Conservation (phyloP, 768 basidiomycete genomes). For the Suillus subalutaceus region DNA sequence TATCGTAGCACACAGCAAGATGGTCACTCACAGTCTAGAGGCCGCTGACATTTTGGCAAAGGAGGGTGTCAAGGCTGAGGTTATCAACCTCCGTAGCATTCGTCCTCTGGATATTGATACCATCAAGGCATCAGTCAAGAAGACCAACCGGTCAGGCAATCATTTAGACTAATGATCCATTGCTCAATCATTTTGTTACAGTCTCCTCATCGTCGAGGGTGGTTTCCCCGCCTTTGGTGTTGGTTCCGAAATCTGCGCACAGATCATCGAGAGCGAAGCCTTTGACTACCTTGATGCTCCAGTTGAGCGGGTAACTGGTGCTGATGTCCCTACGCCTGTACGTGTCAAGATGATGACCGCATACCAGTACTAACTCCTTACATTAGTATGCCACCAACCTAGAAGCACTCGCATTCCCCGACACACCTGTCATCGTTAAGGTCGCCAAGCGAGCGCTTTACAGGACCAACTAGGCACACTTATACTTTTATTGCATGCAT, state of each 20-base stretch:
- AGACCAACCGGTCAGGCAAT: conserved; percentile 83
- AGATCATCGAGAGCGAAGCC: conserved; percentile 96
- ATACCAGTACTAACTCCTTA: conserved; percentile 14
- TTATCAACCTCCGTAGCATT: conserved; percentile 95
- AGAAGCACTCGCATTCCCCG: conserved; percentile 92
- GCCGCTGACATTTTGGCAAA: conserved; percentile 92
- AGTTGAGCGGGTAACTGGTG: conserved; percentile 96
- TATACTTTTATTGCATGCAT: conserved; percentile 17
- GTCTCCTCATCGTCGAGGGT: conserved; percentile 93
- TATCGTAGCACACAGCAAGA: conserved; percentile 96
- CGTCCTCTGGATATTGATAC: conserved; percentile 98
- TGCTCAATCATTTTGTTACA: conserved; percentile 31
- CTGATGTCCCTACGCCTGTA: conserved; percentile 96
- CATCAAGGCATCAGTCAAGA: conserved; percentile 96
- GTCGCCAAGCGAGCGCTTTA: conserved; percentile 94
- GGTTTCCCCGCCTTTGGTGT: conserved; percentile 99
- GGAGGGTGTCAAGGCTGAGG: conserved; percentile 97
- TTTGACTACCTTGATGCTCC: conserved; percentile 99
- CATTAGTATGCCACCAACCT: conserved; percentile 86
- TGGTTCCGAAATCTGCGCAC: conserved; percentile 97
- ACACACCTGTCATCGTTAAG: conserved; percentile 87
- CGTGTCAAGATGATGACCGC: conserved; percentile 32
- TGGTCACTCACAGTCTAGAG: conserved; percentile 94
- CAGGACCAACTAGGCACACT: conserved; percentile 64
- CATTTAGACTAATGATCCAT: neutral